Evolutionary conservation across 345 rosid species (phyloP).

Genomic region (Sonneratia alba): DNA sequence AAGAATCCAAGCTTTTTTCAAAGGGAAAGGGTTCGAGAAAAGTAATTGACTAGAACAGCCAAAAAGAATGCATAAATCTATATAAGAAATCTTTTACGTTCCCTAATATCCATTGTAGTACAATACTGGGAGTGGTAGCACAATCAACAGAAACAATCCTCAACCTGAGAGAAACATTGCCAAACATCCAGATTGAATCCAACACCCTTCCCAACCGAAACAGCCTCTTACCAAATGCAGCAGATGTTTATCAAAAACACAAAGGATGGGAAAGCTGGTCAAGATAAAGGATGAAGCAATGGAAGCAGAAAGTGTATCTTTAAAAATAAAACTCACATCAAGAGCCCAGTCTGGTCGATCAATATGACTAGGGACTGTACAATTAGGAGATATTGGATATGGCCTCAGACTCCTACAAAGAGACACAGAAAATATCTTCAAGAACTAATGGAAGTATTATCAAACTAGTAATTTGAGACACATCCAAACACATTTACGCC

Average conservation of each 20-base stretch:
- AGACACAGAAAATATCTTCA: not conserved
- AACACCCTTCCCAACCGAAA: not conserved
- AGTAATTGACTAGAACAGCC: not conserved
- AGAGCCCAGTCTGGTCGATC: conserved; percentile 87
- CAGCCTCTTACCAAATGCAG: not conserved
- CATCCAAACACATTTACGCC: not conserved
- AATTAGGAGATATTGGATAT: conserved; percentile 62
- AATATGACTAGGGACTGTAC: conserved; percentile 53
- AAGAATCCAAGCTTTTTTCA: not conserved
- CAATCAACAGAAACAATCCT: not conserved
- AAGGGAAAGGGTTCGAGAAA: not conserved
- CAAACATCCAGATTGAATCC: not conserved
- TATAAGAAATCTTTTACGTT: not conserved
- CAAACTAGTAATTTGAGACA: not conserved
- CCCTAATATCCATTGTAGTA: not conserved
- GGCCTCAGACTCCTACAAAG: conserved; percentile 59
- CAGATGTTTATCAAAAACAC: not conserved
- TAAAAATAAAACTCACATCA: conserved; percentile 49
- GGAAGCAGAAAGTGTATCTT: not conserved
- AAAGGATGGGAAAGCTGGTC: not conserved
- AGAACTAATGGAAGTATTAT: not conserved
- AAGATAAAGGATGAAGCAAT: not conserved
- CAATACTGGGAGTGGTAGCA: not conserved
- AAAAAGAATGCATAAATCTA: not conserved
- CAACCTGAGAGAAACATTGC: not conserved